A percentile compares a stretch with the other conserved stretches of the same genome.
Evolutionary conservation across 1,284 basidiomycete species (phyloP).

Genomic region (Phellopilus nigrolimitatus): DNA sequence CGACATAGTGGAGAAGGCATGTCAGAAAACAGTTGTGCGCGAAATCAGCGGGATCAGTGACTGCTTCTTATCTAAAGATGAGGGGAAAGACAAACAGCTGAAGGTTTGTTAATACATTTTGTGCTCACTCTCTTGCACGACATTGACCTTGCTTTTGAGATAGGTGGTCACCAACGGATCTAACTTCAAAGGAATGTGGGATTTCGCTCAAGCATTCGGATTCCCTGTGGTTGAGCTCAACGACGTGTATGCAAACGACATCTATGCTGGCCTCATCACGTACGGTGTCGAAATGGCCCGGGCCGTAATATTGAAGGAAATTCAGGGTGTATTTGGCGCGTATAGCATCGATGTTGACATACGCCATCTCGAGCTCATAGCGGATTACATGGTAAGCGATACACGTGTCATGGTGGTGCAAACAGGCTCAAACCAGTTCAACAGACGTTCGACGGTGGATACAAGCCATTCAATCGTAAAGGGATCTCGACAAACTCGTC

Average conservation of each 20-base stretch:
- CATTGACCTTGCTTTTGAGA: constrained; percentile 14
- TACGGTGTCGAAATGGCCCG: constrained; percentile 99
- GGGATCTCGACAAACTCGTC: constrained; percentile 91
- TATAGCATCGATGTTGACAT: constrained; percentile 97
- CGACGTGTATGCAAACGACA: constrained; percentile 91
- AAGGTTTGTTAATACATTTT: constrained; percentile 39
- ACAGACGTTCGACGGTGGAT: constrained; percentile 95
- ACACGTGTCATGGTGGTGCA: background rate
- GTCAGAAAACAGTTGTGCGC: constrained; percentile 78
- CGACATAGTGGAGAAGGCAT: constrained; percentile 84
- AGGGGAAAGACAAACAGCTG: constrained; percentile 39
- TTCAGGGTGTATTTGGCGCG: constrained; percentile 90
- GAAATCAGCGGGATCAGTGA: constrained; percentile 85
- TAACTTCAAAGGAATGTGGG: constrained; percentile 91
- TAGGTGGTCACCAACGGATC: constrained; percentile 86
- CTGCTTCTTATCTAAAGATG: constrained; percentile 69
- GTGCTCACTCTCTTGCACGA: constrained; percentile 7
- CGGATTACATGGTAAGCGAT: constrained; percentile 91
- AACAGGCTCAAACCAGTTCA: constrained; percentile 1
- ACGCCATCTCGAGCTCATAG: constrained; percentile 94
- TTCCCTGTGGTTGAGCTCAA: constrained; percentile 78
- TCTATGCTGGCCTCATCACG: constrained; percentile 86
- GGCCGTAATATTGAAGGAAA: constrained; percentile 86
- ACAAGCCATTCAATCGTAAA: constrained; percentile 96
- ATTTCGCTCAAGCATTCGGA: constrained; percentile 62